Evolutionary conservation across 2,329 filamentous ascomycete species (phyloP).

Genomic region (Alternaria angustiovoidea): DNA sequence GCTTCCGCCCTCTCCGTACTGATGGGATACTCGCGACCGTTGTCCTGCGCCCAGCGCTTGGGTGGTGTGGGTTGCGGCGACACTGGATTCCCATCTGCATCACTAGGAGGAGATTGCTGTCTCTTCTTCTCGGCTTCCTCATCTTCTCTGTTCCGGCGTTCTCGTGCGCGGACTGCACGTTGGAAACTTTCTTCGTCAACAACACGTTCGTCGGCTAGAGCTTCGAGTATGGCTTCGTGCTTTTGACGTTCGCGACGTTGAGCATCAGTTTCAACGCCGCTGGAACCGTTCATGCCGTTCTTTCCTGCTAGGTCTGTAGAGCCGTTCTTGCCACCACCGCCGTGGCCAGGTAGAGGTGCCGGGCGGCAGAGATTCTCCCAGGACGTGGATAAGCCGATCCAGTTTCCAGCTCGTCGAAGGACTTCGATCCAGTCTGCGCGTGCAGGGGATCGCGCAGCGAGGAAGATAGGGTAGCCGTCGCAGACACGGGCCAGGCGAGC

Average conservation of each 20-base stretch:
- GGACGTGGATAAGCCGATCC: conserved; percentile 68
- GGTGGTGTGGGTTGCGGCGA: conserved; percentile 32
- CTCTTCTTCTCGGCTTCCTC: conserved; percentile 55
- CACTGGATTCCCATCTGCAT: conserved; percentile 5
- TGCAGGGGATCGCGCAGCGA: conserved; percentile 73
- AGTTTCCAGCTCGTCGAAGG: conserved; percentile 71
- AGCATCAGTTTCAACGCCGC: conserved; percentile 55
- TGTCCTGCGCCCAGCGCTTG: conserved; percentile 70
- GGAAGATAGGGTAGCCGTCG: conserved; percentile 83
- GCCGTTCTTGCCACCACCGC: conserved; percentile 1
- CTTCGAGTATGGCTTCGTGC: conserved; percentile 72
- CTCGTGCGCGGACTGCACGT: conserved; percentile 68
- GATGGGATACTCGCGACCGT: conserved; percentile 73
- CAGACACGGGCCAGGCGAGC: conserved; percentile 76
- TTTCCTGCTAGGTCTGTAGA: conserved; percentile 1
- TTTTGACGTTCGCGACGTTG: conserved; percentile 67
- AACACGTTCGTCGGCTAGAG: conserved; percentile 72
- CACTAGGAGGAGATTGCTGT: neutral
- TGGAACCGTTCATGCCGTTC: conserved; percentile 1
- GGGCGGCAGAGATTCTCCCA: conserved; percentile 76
- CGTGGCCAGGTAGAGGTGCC: conserved; percentile 52
- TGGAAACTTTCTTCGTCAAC: conserved; percentile 72
- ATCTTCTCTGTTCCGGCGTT: conserved; percentile 64
- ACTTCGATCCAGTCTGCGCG: conserved; percentile 84
- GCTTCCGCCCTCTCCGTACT: conserved; percentile 73